Base-by-base conservation (phyloP, 352 stramenopile genomes). In the Phytophthora meadii region DNA sequence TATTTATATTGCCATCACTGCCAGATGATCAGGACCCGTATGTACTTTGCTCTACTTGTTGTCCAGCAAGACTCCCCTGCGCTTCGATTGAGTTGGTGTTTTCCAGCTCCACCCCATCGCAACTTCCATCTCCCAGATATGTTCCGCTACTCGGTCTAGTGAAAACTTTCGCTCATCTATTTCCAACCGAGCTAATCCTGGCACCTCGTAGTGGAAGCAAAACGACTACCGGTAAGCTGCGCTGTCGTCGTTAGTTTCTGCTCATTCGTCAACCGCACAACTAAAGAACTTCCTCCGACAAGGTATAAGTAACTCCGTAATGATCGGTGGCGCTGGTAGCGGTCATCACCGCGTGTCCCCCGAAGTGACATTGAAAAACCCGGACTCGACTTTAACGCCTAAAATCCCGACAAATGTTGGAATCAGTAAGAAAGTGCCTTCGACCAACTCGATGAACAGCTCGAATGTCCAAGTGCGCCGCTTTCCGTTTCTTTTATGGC, bases 301-400 rank as follows among this genome's bases (percentile, higher is more conserved):
- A 45, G 15, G 12, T 10, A 15, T 17, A 25, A n/a, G 10, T 11
- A 41, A 9, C 3, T 14, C 22, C 41, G 25, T 19, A 39, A 73
- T 73, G 65, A 58, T 66, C 59, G 54, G 59, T 34, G 49, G 59
- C n/a, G 28, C 53, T 19, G 63, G 59, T 52, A 75, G 68, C 32
- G 76, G 68, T 15, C 55, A 76, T 52, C 82, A 89, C 48, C 84
- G 84, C 54, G 84, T 92, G 50, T 89, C 84, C 34, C 84, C 84
- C 15, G 84, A 92, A 65, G 81, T 92, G 56, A 84, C 78, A 34
- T 68, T 86, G 50, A 89, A 88, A 74, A 80, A 72, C 59, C 79
- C 78, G 28, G 79, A 83, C 44, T 72, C 81, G 32, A 74, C 69
- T 19, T 61, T 92, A 34, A 90, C 78, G 41, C 81, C 84, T 28